Conservation (phyloP, 495 filamentous ascomycete species). For the Aspergillus olivimuriae region DNA sequence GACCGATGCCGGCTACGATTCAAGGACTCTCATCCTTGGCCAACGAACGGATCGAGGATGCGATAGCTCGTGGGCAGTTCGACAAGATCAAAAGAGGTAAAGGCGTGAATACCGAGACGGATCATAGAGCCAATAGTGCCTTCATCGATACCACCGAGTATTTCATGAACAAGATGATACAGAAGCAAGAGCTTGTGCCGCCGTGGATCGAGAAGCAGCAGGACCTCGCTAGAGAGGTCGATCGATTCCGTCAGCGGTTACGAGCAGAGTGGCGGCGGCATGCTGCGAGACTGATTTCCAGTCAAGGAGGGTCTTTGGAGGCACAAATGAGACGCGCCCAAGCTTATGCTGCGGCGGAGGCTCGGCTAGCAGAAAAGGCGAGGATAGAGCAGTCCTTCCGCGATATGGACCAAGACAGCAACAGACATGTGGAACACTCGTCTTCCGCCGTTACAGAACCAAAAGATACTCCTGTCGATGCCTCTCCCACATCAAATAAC, state of each 20-base stretch:
- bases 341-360: constrained; percentile 70
- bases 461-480: constrained; percentile 1
- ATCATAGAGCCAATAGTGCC: constrained; percentile 76
- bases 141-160: constrained; percentile 97
- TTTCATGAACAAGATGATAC: constrained; percentile 97
- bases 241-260: constrained; percentile 65
- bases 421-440: too few relatives aligned
- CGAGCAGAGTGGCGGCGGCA: constrained; percentile 84
- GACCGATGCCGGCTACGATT: constrained; percentile 70
- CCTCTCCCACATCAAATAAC: constrained; percentile 1
- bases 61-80: constrained; percentile 87
- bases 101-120: constrained; percentile 59
- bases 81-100: constrained; percentile 80
- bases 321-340: constrained; percentile 67
- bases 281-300: constrained; percentile 72
- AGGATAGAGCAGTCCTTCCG: constrained; percentile 43
- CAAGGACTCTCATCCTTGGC: constrained; percentile 77
- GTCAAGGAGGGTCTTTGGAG: constrained; percentile 70
- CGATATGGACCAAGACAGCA: constrained; percentile 1
- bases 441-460: background rate
- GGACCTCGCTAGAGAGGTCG: constrained; percentile 65
- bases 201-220: constrained; percentile 94
- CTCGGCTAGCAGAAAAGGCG: constrained; percentile 32
- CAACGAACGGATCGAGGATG: constrained; percentile 91
- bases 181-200: constrained; percentile 67